Base-by-base conservation (phyloP, 805 yeast species). In the Wickerhamomyces xylosicus region DNA sequence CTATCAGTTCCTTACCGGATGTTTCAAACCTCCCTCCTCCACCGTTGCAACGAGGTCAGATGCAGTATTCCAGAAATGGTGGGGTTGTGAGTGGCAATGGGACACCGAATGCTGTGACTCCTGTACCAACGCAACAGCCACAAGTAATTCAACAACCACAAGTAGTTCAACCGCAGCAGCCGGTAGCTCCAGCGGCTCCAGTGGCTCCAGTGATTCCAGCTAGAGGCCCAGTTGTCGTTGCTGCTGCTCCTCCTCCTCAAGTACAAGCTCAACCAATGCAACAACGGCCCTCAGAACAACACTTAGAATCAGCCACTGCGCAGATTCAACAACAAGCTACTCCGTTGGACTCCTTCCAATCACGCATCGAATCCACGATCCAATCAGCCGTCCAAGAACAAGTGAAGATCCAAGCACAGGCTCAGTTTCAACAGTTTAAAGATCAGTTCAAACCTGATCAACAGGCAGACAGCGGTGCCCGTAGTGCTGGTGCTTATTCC, bases 21-120 rank as follows among this genome's bases (percentile, higher is more conserved):
- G 55, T 52, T 1, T 35, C 41, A 11, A 34, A 31, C 6, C 55
- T 63, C 22, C 64, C 67, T 5, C 62, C 69, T 2, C 68, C 69
- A 9, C 68, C 69, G 6, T 39, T 62, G 39, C 57, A 51, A 36
- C 57, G 66, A 3, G 67, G 66, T 14, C 67, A 63, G 41, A 43
- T 35, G 28, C 62, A 59, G 40, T 58, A 58, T 38, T 47, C 46
- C 9, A 45, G 54, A n/a, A n/a, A n/a, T n/a, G n/a, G n/a, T n/a
- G n/a, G n/a, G n/a, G n/a, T n/a, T n/a, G n/a, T n/a, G n/a, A n/a
- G n/a, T n/a, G n/a, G n/a, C n/a, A n/a, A n/a, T n/a, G n/a, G n/a
- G 31, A 49, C 47, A 36, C 54, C 54, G 17, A 29, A 27, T 3
- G 25, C 31, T 5, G 31, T 34, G 29, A n/a, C n/a, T n/a, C n/a